Base-by-base conservation (phyloP, 257 asterid species). In the Nicotiana attenuata region DNA sequence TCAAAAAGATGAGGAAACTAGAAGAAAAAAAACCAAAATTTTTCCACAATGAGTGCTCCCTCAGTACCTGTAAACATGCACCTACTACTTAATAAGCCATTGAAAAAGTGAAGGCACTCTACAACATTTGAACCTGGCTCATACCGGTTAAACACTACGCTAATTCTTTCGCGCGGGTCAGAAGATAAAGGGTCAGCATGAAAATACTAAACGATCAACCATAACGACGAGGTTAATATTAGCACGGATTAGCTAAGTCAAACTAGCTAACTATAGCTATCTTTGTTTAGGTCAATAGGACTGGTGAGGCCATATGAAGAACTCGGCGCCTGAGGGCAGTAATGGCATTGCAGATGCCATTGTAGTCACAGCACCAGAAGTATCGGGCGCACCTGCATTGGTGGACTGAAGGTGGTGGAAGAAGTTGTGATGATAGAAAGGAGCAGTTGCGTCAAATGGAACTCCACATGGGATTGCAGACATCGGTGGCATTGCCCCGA, bases 271-370 rank as follows among this genome's bases (percentile, higher is more conserved):
- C 84, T 64, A 81, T 26, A 81, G 65, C 64, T 71, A 77, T 77
- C 28, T 31, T 35, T 33, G 77, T 81, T 83, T 11, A 5, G 61
- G 79, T 75, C 63, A 91, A 85, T 91, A 92, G 29, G 97, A 88
- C 82, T 91, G 97, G 83, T 91, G 93, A 50, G 98, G 97, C 99
- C 99, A 96, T 5, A 96, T 86, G 92, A 85, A 91, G 41, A 87
- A 89, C 87, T 94, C 99, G 1, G 91, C 84, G 3, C 90, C 83
- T 29, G 97, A 80, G 26, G 90, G 89, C 85, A 94, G 82, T 67
- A 87, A 73, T 13, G 86, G 90, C 92, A 87, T 77, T 5, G 92
- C 84, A 19, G 88, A 64, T 22, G 68, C 86, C 90, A 89, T 86
- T 13, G 92, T 71, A 5, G 92, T 77, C 63, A 26, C 65, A 0